A percentile compares a stretch with the other conserved stretches of the same genome.
Conservation (phyloP, 2,329 filamentous ascomycete genomes). For the Aureobasidium sp. region DNA sequence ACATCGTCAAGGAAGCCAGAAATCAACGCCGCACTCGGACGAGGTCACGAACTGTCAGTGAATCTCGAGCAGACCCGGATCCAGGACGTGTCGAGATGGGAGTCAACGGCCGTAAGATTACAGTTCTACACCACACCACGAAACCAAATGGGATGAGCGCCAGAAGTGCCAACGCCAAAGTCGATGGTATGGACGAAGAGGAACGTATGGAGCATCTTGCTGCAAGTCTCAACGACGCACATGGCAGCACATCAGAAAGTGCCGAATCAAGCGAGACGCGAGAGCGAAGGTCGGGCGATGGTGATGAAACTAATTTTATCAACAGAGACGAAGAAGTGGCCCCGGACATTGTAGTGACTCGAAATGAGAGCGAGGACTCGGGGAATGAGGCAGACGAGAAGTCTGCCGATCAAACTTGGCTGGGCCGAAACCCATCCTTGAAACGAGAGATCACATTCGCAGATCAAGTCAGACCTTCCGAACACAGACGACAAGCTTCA, state of each 20-base stretch:
- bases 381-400: slow-evolving; percentile 6
- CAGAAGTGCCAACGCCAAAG: slow-evolving; percentile 41
- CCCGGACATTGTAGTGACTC: slow-evolving; percentile 22
- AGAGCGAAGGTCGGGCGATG: neutral
- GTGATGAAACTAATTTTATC: neutral
- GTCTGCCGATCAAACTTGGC: slow-evolving; percentile 13
- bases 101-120: slow-evolving; percentile 58
- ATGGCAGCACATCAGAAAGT: slow-evolving; percentile 8
- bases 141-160: slow-evolving; percentile 46
- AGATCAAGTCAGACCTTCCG: slow-evolving; percentile 49
- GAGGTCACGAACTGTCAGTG: slow-evolving; percentile 45
- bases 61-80: slow-evolving; percentile 38
- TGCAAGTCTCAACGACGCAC: neutral
- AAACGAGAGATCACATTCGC: slow-evolving; percentile 57
- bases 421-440: slow-evolving; percentile 21
- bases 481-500: slow-evolving; percentile 36
- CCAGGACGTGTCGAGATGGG: slow-evolving; percentile 49
- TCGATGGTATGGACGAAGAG: slow-evolving; percentile 35
- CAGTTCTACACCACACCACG: slow-evolving; percentile 52
- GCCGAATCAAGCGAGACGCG: slow-evolving; percentile 16
- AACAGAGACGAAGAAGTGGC: neutral
- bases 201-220: slow-evolving; percentile 29
- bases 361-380: slow-evolving; percentile 25
- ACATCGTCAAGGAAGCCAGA: slow-evolving; percentile 67
- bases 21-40: slow-evolving; percentile 56